Evolutionary conservation across 2,329 filamentous ascomycete species (phyloP).

Genomic region (Colletotrichum somersetense): DNA sequence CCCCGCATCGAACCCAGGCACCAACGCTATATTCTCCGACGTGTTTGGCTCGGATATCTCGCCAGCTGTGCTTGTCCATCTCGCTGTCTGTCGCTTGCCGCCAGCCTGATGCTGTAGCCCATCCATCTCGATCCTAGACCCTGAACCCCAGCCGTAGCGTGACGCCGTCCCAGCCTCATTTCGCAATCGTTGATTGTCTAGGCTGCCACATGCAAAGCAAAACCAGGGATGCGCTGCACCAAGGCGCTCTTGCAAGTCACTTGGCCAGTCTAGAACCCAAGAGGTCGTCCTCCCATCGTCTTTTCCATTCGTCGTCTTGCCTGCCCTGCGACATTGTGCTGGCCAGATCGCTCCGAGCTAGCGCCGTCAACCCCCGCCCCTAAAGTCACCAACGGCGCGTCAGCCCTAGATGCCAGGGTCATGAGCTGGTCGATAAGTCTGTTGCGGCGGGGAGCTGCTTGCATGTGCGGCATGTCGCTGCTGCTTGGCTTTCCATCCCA

Average conservation of each 20-base stretch:
- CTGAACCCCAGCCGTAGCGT: conserved; percentile 1
- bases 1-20: not conserved
- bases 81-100: conserved; percentile 1
- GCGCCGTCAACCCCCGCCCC: not conserved
- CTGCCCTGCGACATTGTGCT: not conserved
- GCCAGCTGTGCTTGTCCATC: not conserved
- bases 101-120: conserved; percentile 7
- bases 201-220: not conserved
- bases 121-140: conserved; percentile 13
- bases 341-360: not conserved
- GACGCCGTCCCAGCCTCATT: not conserved
- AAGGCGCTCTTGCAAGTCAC: not conserved
- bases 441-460: not conserved
- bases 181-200: not conserved
- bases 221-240: no score
- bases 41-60: not conserved
- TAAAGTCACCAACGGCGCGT: conserved; percentile 22
- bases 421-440: not conserved
- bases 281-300: not conserved
- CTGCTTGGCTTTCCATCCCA: not conserved
- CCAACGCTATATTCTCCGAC: not conserved
- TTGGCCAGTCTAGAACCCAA: not conserved
- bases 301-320: conserved; percentile 15
- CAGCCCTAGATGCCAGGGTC: conserved; percentile 24
- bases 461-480: not conserved